phyloP scores from a whole-genome alignment of 2,329 filamentous ascomycete species.

The Apiospora pterosperma region DNA sequence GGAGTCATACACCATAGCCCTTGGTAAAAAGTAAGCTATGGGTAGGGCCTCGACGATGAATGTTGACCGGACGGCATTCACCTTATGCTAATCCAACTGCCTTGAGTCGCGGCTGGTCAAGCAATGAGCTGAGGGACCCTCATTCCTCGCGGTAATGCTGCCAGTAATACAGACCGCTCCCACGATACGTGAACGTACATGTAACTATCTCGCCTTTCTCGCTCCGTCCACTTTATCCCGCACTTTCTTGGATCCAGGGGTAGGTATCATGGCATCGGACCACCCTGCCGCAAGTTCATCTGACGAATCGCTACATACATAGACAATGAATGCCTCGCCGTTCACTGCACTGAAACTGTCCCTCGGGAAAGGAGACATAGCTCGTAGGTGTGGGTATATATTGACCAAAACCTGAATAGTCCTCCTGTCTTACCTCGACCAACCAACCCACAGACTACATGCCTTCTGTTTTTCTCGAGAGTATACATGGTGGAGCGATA shows the following conservation, averaged over 20 bases:
- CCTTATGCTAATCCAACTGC: neutral
- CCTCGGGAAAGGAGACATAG: too few species aligned
- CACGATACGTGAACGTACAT: neutral
- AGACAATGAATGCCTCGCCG: too few species aligned
- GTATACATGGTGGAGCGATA: neutral
- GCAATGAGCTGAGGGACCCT: neutral
- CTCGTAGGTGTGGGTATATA: neutral
- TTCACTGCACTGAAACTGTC: neutral
- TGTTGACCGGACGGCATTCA: neutral
- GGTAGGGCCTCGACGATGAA: neutral
- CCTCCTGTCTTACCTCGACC: neutral
- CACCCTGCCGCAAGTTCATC: too few species aligned
- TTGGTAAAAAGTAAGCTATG: neutral
- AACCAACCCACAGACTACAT: neutral
- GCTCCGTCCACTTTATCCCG: too few species aligned
- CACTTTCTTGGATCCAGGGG: too few species aligned
- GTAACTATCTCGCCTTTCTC: neutral
- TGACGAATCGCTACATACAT: too few species aligned
- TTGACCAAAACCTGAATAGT: neutral
- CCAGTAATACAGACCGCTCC: neutral
- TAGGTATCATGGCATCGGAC: too few species aligned
- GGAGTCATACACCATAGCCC: neutral
- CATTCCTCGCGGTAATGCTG: neutral
- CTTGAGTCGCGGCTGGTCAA: neutral
- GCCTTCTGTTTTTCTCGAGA: neutral